A percentile compares a stretch with the other conserved stretches of the same genome.
Conservation (phyloP, 495 filamentous ascomycete genomes). For the Penicillium maclennaniae region DNA sequence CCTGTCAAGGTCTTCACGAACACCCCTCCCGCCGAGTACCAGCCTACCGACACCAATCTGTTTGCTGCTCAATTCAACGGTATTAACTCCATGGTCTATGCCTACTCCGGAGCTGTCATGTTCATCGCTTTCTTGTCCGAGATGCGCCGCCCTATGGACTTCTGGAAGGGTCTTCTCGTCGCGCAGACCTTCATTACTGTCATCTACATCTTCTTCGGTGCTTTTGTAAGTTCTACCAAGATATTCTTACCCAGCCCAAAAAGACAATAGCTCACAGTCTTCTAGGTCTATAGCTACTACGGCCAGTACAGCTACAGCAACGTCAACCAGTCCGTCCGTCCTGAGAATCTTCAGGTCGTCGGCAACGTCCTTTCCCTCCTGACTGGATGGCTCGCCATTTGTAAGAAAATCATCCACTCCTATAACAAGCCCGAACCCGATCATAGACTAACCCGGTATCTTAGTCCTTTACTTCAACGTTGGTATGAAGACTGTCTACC, state of each 20-base stretch:
- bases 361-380: slow-evolving; percentile 52
- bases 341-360: slow-evolving; percentile 43
- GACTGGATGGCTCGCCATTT: slow-evolving; percentile 47
- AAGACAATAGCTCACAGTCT: background rate
- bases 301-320: slow-evolving; percentile 51
- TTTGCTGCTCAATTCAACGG: slow-evolving; percentile 20
- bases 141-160: slow-evolving; percentile 59
- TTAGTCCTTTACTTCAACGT: slow-evolving; percentile 48
- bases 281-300: slow-evolving; percentile 47
- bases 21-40: slow-evolving; percentile 15
- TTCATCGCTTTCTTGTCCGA: slow-evolving; percentile 65
- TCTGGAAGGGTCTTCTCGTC: slow-evolving; percentile 54
- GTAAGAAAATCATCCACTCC: slow-evolving; percentile 1
- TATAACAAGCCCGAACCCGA: background rate
- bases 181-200: slow-evolving; percentile 52
- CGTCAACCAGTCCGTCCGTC: slow-evolving; percentile 45
- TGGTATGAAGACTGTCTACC: slow-evolving; percentile 59
- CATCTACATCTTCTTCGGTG: slow-evolving; percentile 53
- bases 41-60: slow-evolving; percentile 11
- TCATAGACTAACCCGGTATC: background rate
- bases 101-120: slow-evolving; percentile 45
- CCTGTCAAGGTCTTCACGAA: slow-evolving; percentile 16
- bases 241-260: background rate
- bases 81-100: slow-evolving; percentile 21
- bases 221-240: slow-evolving; percentile 29